phyloP scores from a whole-genome alignment of 192 early-diverging fungal species.

The Rhizophagus sp. region DNA sequence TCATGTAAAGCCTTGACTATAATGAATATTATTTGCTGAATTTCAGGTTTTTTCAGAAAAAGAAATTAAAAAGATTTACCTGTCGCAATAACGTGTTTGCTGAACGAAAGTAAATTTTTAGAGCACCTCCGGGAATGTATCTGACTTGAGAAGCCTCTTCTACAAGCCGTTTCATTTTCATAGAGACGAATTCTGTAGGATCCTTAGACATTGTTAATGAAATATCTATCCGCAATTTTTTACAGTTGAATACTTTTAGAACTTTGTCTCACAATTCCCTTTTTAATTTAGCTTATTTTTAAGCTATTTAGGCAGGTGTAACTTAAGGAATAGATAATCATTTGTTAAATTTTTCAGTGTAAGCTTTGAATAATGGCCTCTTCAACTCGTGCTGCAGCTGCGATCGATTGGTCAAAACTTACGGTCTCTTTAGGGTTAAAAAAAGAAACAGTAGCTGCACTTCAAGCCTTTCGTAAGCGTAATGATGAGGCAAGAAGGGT shows the following conservation, averaged over 20 bases:
- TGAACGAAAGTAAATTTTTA: slow-evolving; percentile 22
- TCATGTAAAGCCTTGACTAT: slow-evolving; percentile 12
- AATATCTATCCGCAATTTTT: background rate
- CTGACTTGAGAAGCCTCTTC: slow-evolving; percentile 4
- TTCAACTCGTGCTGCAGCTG: slow-evolving; percentile 57
- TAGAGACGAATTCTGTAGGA: background rate
- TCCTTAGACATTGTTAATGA: slow-evolving; percentile 27
- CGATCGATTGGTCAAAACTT: slow-evolving; percentile 89
- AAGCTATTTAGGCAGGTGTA: background rate
- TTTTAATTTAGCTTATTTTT: no score
- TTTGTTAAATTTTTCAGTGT: background rate
- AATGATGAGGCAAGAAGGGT: slow-evolving; percentile 88
- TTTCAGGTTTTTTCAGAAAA: background rate
- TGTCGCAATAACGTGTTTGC: slow-evolving; percentile 14
- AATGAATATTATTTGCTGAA: background rate
- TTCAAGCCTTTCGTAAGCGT: slow-evolving; percentile 92
- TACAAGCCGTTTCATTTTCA: slow-evolving; percentile 10
- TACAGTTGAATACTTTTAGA: background rate
- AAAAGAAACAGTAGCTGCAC: slow-evolving; percentile 84
- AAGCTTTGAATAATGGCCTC: slow-evolving; percentile 35
- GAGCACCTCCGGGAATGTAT: slow-evolving; percentile 4
- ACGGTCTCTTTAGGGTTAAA: slow-evolving; percentile 75
- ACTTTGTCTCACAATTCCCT: no score
- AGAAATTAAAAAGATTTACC: background rate
- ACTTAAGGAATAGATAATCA: no score